Conservation (phyloP, 1,139 yeast genomes). For the Hyphopichia khmerensis region DNA sequence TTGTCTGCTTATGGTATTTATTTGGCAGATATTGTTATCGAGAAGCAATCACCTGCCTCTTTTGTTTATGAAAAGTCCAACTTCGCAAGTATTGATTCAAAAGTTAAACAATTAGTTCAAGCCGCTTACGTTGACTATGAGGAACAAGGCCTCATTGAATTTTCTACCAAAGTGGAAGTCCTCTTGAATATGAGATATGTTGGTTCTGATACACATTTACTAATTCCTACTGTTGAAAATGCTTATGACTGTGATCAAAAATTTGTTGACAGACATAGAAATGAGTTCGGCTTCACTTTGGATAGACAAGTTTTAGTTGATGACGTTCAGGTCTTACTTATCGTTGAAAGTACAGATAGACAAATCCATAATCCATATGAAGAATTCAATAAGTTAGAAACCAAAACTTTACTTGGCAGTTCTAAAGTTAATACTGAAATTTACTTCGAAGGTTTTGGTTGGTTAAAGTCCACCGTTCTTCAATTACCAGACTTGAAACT, state of each 20-base stretch:
- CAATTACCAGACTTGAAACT: constrained; percentile 46
- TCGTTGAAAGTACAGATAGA: constrained; percentile 33
- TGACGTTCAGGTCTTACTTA: constrained; percentile 63
- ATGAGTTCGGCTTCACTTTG: constrained; percentile 43
- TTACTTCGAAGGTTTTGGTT: constrained; percentile 38
- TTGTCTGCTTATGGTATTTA: constrained; percentile 46
- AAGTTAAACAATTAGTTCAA: constrained; percentile 21
- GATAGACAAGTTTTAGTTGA: constrained; percentile 65
- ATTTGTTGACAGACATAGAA: constrained; percentile 32
- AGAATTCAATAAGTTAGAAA: constrained; percentile 20
- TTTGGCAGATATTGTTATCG: constrained; percentile 54
- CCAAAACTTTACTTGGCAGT: constrained; percentile 2
- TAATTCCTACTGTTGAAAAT: constrained; percentile 43
- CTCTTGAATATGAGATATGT: constrained; percentile 77
- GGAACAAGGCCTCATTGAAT: constrained; percentile 27
- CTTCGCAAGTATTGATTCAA: constrained; percentile 21
- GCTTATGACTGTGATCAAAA: constrained; percentile 22
- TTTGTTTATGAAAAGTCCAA: constrained; percentile 21
- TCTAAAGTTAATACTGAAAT: constrained; percentile 14
- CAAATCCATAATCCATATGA: constrained; percentile 32
- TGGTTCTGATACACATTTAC: constrained; percentile 85
- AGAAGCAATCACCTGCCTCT: constrained; percentile 59
- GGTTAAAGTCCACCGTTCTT: constrained; percentile 53
- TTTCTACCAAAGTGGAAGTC: constrained; percentile 47
- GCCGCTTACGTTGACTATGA: constrained; percentile 31